Percentiles rank a stretch among this genome's conserved stretches.
Evolutionary conservation across 306 rosid genomes (phyloP).

Genomic region (Gastrolobium bilobum): DNA sequence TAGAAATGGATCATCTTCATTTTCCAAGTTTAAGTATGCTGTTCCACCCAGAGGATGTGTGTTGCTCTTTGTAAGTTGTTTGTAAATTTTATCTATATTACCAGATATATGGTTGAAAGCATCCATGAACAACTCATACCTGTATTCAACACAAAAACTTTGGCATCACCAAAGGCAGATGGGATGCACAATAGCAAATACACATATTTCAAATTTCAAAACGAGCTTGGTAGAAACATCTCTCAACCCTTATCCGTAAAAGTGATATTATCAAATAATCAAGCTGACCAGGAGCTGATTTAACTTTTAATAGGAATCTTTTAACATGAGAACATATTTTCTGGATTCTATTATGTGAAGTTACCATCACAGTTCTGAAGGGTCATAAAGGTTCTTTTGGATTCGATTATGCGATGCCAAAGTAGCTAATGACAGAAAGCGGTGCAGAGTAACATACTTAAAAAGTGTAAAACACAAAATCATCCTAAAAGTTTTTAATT

Average conservation of each 20-base stretch:
- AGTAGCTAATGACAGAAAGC: background rate
- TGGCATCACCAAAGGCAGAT: constrained; percentile 39
- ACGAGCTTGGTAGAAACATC: background rate
- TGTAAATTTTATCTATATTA: constrained; percentile 90
- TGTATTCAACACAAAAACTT: constrained; percentile 57
- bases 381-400: background rate
- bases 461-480: background rate
- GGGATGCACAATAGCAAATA: constrained; percentile 1
- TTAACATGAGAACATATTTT: background rate
- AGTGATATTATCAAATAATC: background rate
- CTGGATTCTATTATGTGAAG: background rate
- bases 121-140: constrained; percentile 88
- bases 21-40: constrained; percentile 92
- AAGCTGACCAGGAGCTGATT: background rate
- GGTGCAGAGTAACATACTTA: background rate
- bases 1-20: constrained; percentile 95
- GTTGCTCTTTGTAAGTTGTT: constrained; percentile 89
- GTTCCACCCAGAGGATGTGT: constrained; percentile 97
- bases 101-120: constrained; percentile 89
- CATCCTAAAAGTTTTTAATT: background rate
- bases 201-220: constrained; percentile 12
- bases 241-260: background rate
- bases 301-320: background rate
- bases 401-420: background rate
- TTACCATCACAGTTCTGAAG: background rate